Conservation (phyloP, 1,139 yeast species). For the Nakaseomyces delphensis region DNA sequence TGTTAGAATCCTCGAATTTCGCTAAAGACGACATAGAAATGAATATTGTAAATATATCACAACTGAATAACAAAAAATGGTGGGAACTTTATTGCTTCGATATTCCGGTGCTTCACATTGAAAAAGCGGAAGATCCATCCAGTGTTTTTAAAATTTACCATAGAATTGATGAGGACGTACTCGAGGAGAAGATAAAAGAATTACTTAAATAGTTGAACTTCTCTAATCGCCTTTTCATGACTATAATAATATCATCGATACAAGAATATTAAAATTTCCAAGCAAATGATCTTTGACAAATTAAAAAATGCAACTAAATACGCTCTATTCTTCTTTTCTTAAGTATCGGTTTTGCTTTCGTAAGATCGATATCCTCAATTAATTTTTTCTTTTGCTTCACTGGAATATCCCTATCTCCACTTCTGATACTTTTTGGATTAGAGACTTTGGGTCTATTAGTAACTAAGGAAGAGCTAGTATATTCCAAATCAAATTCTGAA, state of each 20-base stretch:
- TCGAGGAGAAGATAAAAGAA: slow-evolving; percentile 36
- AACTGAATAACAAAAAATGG: slow-evolving; percentile 61
- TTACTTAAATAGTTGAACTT: not conserved
- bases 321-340: slow-evolving; percentile 5
- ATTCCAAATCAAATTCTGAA: not conserved
- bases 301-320: too few relatives aligned
- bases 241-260: too few relatives aligned
- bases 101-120: slow-evolving; percentile 79
- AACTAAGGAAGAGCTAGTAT: not conserved
- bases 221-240: not conserved
- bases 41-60: slow-evolving; percentile 56
- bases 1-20: slow-evolving; percentile 23
- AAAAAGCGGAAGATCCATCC: slow-evolving; percentile 36
- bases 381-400: not conserved
- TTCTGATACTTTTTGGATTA: not conserved
- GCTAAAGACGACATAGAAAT: slow-evolving; percentile 33
- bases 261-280: too few relatives aligned
- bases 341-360: not conserved
- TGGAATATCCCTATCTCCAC: not conserved
- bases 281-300: too few relatives aligned
- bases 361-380: not conserved
- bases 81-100: slow-evolving; percentile 80
- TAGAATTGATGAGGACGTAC: slow-evolving; percentile 45
- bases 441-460: not conserved
- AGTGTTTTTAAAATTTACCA: slow-evolving; percentile 68